A percentile compares a stretch with the other conserved stretches of the same genome.
Evolutionary conservation across 345 rosid genomes (phyloP).

Genomic region (Conringia planisiliqua): DNA sequence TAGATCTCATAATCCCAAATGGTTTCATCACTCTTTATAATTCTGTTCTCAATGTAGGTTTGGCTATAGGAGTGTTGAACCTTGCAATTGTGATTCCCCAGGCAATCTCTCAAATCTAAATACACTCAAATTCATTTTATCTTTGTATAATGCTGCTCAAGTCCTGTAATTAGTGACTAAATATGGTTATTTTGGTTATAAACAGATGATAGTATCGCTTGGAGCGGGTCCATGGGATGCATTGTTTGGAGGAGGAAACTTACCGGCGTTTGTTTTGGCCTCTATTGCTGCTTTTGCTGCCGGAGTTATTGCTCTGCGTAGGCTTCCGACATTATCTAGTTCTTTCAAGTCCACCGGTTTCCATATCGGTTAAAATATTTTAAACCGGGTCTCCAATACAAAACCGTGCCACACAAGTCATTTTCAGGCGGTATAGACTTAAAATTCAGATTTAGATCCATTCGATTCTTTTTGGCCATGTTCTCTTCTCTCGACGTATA

Average conservation of each 20-base stretch:
- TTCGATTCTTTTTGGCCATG: conserved; percentile 29
- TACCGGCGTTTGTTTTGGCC: conserved; percentile 87
- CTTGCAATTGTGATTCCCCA: conserved; percentile 94
- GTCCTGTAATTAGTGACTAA: neutral
- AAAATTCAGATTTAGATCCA: conserved; percentile 23
- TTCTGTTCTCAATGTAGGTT: conserved; percentile 40
- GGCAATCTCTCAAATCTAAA: conserved; percentile 34
- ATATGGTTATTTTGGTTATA: neutral
- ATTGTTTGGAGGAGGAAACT: conserved; percentile 91
- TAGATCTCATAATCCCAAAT: neutral
- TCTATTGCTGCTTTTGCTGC: conserved; percentile 70
- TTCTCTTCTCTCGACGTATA: neutral
- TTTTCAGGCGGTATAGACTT: conserved; percentile 8
- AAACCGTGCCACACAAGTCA: neutral
- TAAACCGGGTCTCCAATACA: neutral
- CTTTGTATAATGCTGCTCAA: neutral
- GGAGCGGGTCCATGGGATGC: conserved; percentile 99
- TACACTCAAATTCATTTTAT: neutral
- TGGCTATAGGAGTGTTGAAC: conserved; percentile 94
- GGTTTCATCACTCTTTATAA: neutral
- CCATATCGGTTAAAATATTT: conserved; percentile 59
- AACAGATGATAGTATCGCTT: conserved; percentile 78
- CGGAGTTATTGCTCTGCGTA: conserved; percentile 56
- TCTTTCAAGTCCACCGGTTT: conserved; percentile 70
- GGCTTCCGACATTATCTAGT: conserved; percentile 69